These are phyloP conservation scores for Dacryopinax primogenitus DNA, from an alignment of 768 basidiomycete genomes.

Conservation along the genomic window DNA sequence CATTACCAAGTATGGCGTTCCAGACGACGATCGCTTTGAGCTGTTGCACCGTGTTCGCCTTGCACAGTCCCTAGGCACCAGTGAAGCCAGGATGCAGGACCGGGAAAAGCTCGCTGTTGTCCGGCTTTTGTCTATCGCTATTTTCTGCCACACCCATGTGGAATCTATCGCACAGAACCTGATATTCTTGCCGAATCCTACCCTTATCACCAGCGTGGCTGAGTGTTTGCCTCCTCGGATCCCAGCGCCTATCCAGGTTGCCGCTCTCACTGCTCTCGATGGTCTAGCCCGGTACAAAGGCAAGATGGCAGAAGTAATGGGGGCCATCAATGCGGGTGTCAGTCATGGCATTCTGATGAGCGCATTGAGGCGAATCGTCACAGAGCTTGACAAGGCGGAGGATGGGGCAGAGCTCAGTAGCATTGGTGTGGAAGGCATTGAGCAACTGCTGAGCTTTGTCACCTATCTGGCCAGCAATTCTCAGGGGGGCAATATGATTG, in stretches of 20 bases:
- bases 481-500: conserved; percentile 81
- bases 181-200: conserved; percentile 90
- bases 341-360: conserved; percentile 93
- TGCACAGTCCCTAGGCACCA: conserved; percentile 52
- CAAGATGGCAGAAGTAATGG: conserved; percentile 75
- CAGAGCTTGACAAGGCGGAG: conserved; percentile 53
- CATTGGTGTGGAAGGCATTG: conserved; percentile 23
- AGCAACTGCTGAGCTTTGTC: conserved; percentile 74
- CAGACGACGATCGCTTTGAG: conserved; percentile 76
- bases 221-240: conserved; percentile 80
- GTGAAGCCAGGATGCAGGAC: conserved; percentile 34
- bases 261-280: conserved; percentile 81
- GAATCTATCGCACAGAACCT: conserved; percentile 68
- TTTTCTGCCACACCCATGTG: conserved; percentile 67
- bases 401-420: background rate
- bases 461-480: conserved; percentile 76
- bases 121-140: conserved; percentile 75
- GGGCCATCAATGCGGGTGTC: conserved; percentile 85
- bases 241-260: conserved; percentile 60
- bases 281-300: conserved; percentile 73
- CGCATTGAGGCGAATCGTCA: conserved; percentile 66
- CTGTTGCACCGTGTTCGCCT: conserved; percentile 74
- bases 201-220: conserved; percentile 75
- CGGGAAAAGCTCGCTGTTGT: conserved; percentile 70
- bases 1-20: conserved; percentile 52